phyloP scores from a whole-genome alignment of 768 basidiomycete genomes.

The Lactarius tabidus region DNA sequence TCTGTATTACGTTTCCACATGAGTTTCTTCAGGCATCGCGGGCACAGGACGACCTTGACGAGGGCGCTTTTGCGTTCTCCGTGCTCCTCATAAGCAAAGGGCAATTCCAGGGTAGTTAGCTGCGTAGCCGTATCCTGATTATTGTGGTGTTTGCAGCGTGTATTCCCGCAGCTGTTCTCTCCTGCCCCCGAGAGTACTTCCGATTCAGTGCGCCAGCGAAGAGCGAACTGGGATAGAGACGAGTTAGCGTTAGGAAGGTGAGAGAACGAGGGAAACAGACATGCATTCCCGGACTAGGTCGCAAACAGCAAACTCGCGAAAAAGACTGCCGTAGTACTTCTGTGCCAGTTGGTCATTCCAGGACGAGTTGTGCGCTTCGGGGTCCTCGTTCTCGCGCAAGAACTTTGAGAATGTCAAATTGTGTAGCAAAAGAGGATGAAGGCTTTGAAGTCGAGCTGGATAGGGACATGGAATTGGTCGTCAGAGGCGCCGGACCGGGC shows the following conservation, averaged over 20 bases:
- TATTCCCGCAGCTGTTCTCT: slow-evolving; percentile 84
- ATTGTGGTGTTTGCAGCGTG: slow-evolving; percentile 66
- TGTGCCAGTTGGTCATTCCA: slow-evolving; percentile 87
- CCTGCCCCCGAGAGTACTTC: slow-evolving; percentile 87
- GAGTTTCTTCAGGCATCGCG: slow-evolving; percentile 74
- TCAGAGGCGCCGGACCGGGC: too few species aligned
- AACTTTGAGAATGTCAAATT: slow-evolving; percentile 77
- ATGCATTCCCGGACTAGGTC: slow-evolving; percentile 86
- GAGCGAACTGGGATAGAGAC: slow-evolving; percentile 63
- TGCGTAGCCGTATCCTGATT: slow-evolving; percentile 28
- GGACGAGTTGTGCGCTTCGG: slow-evolving; percentile 36
- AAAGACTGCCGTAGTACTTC: slow-evolving; percentile 85
- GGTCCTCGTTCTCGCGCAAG: slow-evolving; percentile 47
- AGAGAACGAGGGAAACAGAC: slow-evolving; percentile 26
- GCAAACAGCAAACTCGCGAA: slow-evolving; percentile 88
- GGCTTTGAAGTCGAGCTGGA: not conserved
- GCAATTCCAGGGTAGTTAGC: slow-evolving; percentile 80
- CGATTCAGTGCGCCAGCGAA: slow-evolving; percentile 90
- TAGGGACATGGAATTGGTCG: not conserved
- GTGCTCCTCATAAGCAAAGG: slow-evolving; percentile 83
- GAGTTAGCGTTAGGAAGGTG: not conserved
- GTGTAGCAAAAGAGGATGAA: slow-evolving; percentile 33
- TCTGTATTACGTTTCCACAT: slow-evolving; percentile 79
- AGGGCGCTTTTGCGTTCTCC: slow-evolving; percentile 73
- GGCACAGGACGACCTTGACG: slow-evolving; percentile 88